Percentiles rank a stretch among this genome's conserved stretches.
These are phyloP conservation scores for Cercophora sp. DNA, from an alignment of 495 filamentous ascomycete species.

Conservation along the genomic window DNA sequence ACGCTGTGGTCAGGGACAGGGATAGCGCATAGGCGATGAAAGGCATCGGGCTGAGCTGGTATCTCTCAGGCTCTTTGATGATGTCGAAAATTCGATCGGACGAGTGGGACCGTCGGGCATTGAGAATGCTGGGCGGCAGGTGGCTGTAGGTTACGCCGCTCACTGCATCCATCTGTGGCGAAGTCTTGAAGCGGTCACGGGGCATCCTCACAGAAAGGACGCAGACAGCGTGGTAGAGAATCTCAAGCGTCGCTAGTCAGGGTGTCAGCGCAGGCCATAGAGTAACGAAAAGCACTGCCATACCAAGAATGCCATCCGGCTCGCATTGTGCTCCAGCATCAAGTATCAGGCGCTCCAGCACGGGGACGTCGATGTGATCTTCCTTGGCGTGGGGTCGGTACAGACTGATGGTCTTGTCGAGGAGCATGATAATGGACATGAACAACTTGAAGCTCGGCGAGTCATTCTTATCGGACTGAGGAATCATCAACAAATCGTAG, in stretches of 20 bases:
- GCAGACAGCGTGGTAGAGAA: conserved; percentile 66
- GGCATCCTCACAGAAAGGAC: conserved; percentile 52
- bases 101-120: conserved; percentile 57
- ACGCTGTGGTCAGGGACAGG: conserved; percentile 64
- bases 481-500: conserved; percentile 51
- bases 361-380: conserved; percentile 49
- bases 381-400: conserved; percentile 60
- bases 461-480: conserved; percentile 28
- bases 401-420: conserved; percentile 63
- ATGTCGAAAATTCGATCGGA: conserved; percentile 62
- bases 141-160: conserved; percentile 35
- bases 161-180: conserved; percentile 21
- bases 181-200: conserved; percentile 22
- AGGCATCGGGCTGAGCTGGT: conserved; percentile 47
- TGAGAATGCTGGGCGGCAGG: conserved; percentile 52
- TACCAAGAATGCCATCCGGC: conserved; percentile 44
- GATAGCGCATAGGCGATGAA: conserved; percentile 66
- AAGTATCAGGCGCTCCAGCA: conserved; percentile 63
- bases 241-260: conserved; percentile 55
- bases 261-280: neutral
- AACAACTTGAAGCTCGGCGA: conserved; percentile 44
- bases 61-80: conserved; percentile 46
- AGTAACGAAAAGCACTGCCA: conserved; percentile 32
- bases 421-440: conserved; percentile 44
- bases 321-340: conserved; percentile 39